Base-by-base conservation (phyloP, 352 stramenopile species). In the Phytopythium delawarense region DNA sequence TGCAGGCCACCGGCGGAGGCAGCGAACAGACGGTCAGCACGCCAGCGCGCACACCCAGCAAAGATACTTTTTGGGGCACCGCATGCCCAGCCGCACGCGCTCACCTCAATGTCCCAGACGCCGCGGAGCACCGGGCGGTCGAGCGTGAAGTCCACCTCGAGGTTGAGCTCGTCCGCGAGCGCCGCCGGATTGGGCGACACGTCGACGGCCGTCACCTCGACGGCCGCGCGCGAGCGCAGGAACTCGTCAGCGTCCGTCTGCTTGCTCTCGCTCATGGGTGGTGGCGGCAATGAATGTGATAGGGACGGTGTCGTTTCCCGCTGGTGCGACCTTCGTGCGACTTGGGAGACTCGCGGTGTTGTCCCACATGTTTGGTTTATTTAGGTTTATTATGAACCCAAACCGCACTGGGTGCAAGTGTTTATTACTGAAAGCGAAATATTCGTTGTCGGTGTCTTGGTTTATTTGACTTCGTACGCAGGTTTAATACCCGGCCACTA, bases 121-220 rank as follows among this genome's bases (percentile, higher is more conserved):
- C 82, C 87, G 46, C 81, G 75, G 30, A 42, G 57, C 28, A 96
- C 80, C 20, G 85, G 66, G 49, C 79, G 72, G 66, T 88, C 76
- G 32, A 96, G 63, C 18, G 68, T 65, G 59, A 96, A 96, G 53
- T 93, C 83, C 39, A 94, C 84, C 59, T 94, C 80, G 53, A 96
- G 71, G 59, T 89, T 86, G 39, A 96, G 71, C 57, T 91, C 81
- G 51, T 88, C 87, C 16, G 74, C 78, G 42, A 96, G 76, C 44
- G 74, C 64, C 28, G 87, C 84, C 9, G 87, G 87, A 57, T 96
- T 96, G 13, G 87, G 87, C 52, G 87, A 94, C 35, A 94, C 81
- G 40, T 96, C 84, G 45, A 96, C 79, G n/a, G 69, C 76, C 28
- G 76, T 83, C 35, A 96, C 70, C 45, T 91, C 69, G 37, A 96